Evolutionary conservation across 2,329 filamentous ascomycete genomes (phyloP).

Genomic region (Dactylellina drechsleri): DNA sequence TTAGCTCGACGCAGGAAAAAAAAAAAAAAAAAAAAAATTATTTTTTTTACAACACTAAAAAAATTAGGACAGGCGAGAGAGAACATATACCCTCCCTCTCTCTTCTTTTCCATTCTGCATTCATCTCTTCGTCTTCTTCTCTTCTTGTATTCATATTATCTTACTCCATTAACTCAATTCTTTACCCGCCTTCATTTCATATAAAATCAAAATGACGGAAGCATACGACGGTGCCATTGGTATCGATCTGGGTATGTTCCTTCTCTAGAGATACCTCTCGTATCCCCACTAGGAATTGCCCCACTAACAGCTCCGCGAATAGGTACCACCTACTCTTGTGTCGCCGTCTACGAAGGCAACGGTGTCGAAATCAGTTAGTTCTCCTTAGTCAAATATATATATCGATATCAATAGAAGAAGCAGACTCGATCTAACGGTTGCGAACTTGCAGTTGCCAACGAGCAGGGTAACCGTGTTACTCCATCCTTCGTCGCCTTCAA

Average conservation of each 20-base stretch:
- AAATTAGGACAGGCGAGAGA: conserved; percentile 1
- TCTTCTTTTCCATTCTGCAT: conserved; percentile 36
- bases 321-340: conserved; percentile 99
- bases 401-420: background rate
- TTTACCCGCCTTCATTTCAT: conserved; percentile 30
- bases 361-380: conserved; percentile 94
- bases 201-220: conserved; percentile 76
- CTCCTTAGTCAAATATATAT: background rate
- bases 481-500: conserved; percentile 99
- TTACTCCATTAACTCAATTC: conserved; percentile 55
- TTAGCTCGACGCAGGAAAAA: conserved; percentile 18
- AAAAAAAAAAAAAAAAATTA: conserved; percentile 56
- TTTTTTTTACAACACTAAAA: conserved; percentile 55
- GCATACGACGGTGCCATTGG: conserved; percentile 99
- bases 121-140: conserved; percentile 41
- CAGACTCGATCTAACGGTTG: conserved; percentile 1
- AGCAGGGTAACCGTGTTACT: conserved; percentile 99
- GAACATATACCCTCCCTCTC: conserved; percentile 49
- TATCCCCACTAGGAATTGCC: conserved; percentile 44
- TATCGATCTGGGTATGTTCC: conserved; percentile 84
- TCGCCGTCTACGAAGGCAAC: conserved; percentile 98
- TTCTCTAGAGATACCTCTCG: background rate
- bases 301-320: conserved; percentile 58
- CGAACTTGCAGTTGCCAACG: conserved; percentile 81
- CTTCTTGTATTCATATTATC: conserved; percentile 54